A percentile compares a stretch with the other conserved stretches of the same genome.
Conservation (phyloP, 2,329 filamentous ascomycete species). For the Chaetomiaceae sp. region DNA sequence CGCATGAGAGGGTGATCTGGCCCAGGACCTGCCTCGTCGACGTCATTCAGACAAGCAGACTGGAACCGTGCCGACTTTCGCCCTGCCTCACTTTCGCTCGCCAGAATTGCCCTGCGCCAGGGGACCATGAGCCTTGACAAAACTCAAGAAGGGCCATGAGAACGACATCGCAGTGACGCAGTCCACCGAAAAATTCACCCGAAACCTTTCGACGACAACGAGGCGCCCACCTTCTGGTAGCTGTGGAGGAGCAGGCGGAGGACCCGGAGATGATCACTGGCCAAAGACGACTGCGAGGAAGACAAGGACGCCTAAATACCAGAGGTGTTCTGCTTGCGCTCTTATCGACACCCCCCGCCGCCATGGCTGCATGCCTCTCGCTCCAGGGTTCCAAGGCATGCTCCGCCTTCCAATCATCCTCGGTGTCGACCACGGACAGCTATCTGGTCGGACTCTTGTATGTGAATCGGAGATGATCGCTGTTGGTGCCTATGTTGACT, state of each 20-base stretch:
- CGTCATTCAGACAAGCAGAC: too few species aligned
- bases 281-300: conserved; percentile 8
- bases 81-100: neutral
- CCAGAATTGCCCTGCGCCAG: neutral
- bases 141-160: conserved; percentile 24
- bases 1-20: too few species aligned
- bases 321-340: conserved; percentile 23
- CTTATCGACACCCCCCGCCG: conserved; percentile 34
- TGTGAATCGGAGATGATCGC: conserved; percentile 29
- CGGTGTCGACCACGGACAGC: conserved; percentile 62
- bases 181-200: conserved; percentile 5
- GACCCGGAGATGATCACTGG: conserved; percentile 8
- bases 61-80: neutral
- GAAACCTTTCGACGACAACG: neutral
- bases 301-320: conserved; percentile 13
- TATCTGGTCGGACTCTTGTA: conserved; percentile 60
- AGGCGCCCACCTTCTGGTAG: conserved; percentile 1
- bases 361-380: conserved; percentile 53
- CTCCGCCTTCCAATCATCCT: conserved; percentile 66
- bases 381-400: conserved; percentile 66
- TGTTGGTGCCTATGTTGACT: neutral
- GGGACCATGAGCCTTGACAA: conserved; percentile 21
- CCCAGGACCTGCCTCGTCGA: too few species aligned
- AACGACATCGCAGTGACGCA: conserved; percentile 13
- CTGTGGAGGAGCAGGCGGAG: neutral